These are phyloP conservation scores for Russula ochroleuca DNA, from an alignment of 768 basidiomycete genomes.

Conservation along the genomic window DNA sequence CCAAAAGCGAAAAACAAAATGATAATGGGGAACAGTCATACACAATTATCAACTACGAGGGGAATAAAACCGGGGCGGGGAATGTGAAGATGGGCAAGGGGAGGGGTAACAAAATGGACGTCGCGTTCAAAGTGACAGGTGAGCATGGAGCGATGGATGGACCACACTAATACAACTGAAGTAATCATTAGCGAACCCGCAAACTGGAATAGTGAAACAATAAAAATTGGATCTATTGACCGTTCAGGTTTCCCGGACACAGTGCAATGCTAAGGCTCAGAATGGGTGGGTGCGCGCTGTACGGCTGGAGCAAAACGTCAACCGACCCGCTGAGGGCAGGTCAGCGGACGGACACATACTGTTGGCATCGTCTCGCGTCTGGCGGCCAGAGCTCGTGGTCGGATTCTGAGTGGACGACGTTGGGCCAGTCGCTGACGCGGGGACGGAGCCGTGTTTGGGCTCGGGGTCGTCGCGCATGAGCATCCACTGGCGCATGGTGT, in stretches of 20 bases:
- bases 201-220: not conserved
- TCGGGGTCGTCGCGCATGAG: conserved; percentile 32
- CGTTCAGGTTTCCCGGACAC: not conserved
- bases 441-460: conserved; percentile 14
- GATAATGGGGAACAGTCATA: not conserved
- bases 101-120: not conserved
- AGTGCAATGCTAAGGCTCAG: not conserved
- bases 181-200: not conserved
- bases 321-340: not conserved
- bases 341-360: not conserved
- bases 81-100: not conserved
- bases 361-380: not conserved
- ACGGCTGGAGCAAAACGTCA: not conserved
- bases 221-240: not conserved
- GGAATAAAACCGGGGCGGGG: not conserved
- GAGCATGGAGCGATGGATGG: not conserved
- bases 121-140: not conserved
- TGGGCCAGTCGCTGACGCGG: not conserved
- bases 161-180: not conserved
- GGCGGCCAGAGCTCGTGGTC: not conserved
- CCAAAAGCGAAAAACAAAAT: not conserved
- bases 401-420: not conserved
- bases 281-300: not conserved
- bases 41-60: not conserved
- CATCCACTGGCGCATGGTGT: conserved; percentile 41